phyloP scores from a whole-genome alignment of 2,329 filamentous ascomycete genomes.

The Saccharata proteae region DNA sequence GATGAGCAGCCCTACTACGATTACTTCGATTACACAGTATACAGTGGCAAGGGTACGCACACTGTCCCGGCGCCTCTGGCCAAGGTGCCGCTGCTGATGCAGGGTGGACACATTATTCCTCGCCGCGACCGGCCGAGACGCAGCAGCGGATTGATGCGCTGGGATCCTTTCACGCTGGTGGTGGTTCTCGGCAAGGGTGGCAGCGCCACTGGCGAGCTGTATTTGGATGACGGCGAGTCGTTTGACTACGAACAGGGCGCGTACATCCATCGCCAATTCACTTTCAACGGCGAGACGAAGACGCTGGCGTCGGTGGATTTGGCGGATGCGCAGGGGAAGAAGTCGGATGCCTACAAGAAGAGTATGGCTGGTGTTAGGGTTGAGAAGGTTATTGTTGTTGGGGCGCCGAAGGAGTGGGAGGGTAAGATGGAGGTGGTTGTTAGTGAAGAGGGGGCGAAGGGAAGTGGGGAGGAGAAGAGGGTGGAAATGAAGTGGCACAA shows the following conservation, averaged over 20 bases:
- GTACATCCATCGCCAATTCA: constrained; percentile 77
- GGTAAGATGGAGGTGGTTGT: constrained; percentile 50
- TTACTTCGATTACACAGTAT: constrained; percentile 77
- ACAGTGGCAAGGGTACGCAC: constrained; percentile 61
- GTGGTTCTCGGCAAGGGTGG: constrained; percentile 57
- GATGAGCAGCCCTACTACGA: constrained; percentile 88
- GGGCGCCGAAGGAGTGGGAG: constrained; percentile 62
- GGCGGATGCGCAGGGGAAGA: constrained; percentile 30
- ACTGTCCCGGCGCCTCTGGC: constrained; percentile 69
- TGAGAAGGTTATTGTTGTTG: constrained; percentile 75
- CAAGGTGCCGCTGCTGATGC: constrained; percentile 81
- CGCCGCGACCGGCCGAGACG: constrained; percentile 80
- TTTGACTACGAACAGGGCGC: constrained; percentile 79
- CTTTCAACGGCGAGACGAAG: constrained; percentile 42
- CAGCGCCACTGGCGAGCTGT: constrained; percentile 69
- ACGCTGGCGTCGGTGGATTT: constrained; percentile 60
- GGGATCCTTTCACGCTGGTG: constrained; percentile 88
- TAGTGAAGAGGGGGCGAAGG: constrained; percentile 45
- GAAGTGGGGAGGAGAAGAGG: constrained; percentile 30
- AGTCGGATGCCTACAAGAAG: constrained; percentile 65
- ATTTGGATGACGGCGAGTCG: constrained; percentile 86
- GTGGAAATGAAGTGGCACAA: constrained; percentile 49
- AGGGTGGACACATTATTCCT: constrained; percentile 81
- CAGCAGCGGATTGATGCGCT: constrained; percentile 79
- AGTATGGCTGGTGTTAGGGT: constrained; percentile 65